Base-by-base conservation (phyloP, 1,284 basidiomycete genomes). In the Ustilago vetiveriae region DNA sequence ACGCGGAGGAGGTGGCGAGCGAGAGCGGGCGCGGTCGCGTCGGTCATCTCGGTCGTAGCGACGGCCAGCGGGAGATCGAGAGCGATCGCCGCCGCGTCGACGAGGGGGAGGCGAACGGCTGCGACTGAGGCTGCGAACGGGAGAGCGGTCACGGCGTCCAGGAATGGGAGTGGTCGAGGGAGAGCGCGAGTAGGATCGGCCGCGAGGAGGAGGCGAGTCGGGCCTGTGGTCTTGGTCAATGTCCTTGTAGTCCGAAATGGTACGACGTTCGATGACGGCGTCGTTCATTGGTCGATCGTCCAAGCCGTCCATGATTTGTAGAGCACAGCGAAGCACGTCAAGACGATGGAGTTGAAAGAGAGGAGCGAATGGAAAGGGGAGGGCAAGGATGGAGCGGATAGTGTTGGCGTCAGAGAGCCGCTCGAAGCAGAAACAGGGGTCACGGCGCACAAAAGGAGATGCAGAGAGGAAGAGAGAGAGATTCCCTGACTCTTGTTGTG, bases 181-280 rank as follows among this genome's bases (percentile, higher is more conserved):
- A 14, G 67, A 70, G 47, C 67, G 60, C 22, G 67, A 64, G 48
- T 59, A 60, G n/a, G 68, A 71, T 32, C 68, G 52, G 14, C 63
- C 62, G 14, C 68, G 60, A 33, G 50, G 45, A 48, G 56, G 29
- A 27, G 48, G 55, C 27, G 52, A 45, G 27, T 53, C 49, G 22
- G 57, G 62, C 46, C 57, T 46, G 24, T 56, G 55, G 38, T 71
- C 68, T 30, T 65, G 47, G 48, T 71, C 62, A 36, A 66, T 59
- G 32, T 71, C 68, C 45, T 58, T 48, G 50, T 66, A 65, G 51
- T 71, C 53, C 38, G 58, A 55, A 40, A 49, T 19, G n/a, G 52
- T 17, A 23, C 46, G 48, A 13, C 50, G 58, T 43, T 62, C 49
- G 41, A 50, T 49, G 40, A 29, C 30, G 32, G 40, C 22, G 27